phyloP scores from a whole-genome alignment of 2,329 filamentous ascomycete species.

The Sclerotinia glacialis region DNA sequence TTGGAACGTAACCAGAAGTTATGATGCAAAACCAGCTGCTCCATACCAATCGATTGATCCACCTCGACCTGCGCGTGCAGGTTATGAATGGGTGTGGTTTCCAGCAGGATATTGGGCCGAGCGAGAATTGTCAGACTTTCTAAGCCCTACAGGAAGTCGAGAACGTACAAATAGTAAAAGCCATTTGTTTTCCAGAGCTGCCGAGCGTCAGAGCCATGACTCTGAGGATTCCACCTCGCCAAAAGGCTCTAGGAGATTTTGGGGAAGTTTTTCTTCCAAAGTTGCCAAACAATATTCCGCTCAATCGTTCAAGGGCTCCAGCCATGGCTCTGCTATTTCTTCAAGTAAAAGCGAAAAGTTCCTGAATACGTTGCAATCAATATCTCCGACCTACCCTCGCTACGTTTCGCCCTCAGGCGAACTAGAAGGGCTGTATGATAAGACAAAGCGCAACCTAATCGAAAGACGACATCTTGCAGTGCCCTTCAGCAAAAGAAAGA shows the following conservation, averaged over 20 bases:
- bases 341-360: conserved; percentile 13
- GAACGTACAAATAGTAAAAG: conserved; percentile 11
- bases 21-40: conserved; percentile 9
- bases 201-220: not conserved
- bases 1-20: conserved; percentile 27
- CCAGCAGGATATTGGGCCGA: conserved; percentile 63
- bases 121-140: conserved; percentile 41
- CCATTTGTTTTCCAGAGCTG: not conserved
- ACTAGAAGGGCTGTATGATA: conserved; percentile 30
- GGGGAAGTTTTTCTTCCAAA: conserved; percentile 15
- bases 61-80: conserved; percentile 53
- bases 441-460: conserved; percentile 28
- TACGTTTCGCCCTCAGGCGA: conserved; percentile 20
- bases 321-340: conserved; percentile 1
- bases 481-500: conserved; percentile 21
- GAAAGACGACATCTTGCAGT: conserved; percentile 19
- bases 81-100: conserved; percentile 62
- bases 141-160: not conserved
- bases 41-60: conserved; percentile 44
- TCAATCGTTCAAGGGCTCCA: not conserved
- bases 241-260: conserved; percentile 15
- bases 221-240: conserved; percentile 16
- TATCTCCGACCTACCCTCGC: conserved; percentile 23
- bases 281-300: conserved; percentile 10
- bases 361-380: conserved; percentile 20